phyloP scores from a whole-genome alignment of 2,329 filamentous ascomycete species.

The Scytalidium lignicola region DNA sequence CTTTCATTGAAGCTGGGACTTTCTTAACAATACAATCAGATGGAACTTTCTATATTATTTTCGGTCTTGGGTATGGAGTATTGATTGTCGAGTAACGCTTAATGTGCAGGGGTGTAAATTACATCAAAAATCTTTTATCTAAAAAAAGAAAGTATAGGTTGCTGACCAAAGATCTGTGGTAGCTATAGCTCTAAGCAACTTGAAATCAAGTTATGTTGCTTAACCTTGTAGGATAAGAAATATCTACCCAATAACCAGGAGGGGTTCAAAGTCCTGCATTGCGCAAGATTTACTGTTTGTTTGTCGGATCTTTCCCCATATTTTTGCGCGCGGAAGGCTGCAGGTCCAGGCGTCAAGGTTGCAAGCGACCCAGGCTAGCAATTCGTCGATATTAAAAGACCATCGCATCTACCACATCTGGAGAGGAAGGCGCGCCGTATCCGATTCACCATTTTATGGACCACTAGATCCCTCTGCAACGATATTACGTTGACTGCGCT shows the following conservation, averaged over 20 bases:
- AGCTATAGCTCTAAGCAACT: no score
- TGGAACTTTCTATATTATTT: no score
- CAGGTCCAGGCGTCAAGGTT: not conserved
- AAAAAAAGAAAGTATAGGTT: no score
- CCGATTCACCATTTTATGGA: not conserved
- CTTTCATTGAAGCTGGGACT: constrained; percentile 29
- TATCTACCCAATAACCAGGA: not conserved
- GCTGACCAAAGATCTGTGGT: no score
- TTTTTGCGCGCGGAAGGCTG: not conserved
- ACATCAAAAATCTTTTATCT: no score
- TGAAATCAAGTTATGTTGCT: no score
- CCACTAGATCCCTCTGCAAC: not conserved
- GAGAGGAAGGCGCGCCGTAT: not conserved
- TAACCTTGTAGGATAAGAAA: no score
- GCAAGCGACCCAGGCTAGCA: not conserved
- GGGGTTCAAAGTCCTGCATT: not conserved
- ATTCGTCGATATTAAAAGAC: not conserved
- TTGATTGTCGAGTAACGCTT: no score
- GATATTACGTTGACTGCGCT: not conserved
- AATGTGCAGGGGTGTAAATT: no score
- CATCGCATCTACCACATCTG: not conserved
- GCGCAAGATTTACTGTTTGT: constrained; percentile 1
- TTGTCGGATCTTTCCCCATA: not conserved
- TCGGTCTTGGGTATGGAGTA: no score
- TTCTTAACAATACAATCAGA: no score